Conservation (phyloP, 768 basidiomycete species). For the Auricularia sp. region DNA sequence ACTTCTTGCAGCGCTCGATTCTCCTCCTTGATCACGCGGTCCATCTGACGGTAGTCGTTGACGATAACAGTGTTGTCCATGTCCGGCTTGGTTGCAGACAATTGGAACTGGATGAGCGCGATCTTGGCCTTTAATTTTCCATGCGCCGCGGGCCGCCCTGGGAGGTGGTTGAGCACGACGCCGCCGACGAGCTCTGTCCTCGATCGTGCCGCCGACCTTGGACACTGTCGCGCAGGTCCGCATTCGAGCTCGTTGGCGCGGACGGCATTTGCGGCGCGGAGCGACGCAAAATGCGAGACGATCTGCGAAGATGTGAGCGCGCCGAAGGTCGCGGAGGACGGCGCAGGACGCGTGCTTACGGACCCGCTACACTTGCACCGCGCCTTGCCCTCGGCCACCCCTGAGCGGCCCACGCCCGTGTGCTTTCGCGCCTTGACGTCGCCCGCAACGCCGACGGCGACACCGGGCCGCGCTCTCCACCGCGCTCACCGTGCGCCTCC, state of each 20-base stretch:
- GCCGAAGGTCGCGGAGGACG: not conserved
- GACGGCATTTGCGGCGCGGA: constrained; percentile 91
- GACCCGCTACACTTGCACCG: too few species aligned
- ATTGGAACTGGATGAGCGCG: constrained; percentile 95
- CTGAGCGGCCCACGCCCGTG: too few species aligned
- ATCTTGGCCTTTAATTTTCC: constrained; percentile 99
- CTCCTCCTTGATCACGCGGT: constrained; percentile 98
- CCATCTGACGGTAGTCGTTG: constrained; percentile 99
- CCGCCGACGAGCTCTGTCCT: constrained; percentile 97
- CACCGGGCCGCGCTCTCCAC: too few species aligned
- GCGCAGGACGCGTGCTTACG: constrained; percentile 27
- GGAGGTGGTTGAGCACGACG: constrained; percentile 94
- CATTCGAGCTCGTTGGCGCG: constrained; percentile 81
- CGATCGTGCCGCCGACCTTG: constrained; percentile 97
- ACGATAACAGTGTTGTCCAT: constrained; percentile 99
- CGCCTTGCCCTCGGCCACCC: too few species aligned
- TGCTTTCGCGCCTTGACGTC: too few species aligned
- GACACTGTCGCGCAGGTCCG: constrained; percentile 96
- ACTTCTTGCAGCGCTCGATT: constrained; percentile 98
- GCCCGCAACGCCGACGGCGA: too few species aligned
- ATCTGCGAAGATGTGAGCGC: constrained; percentile 42
- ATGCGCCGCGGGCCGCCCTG: constrained; percentile 89
- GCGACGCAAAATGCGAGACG: constrained; percentile 97
- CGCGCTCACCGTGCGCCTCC: too few species aligned
- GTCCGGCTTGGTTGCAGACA: constrained; percentile 95